Percentiles rank a stretch among this genome's conserved stretches.
phyloP scores from a whole-genome alignment of 192 early-diverging fungal species.

The Umbelopsis ramanniana region DNA sequence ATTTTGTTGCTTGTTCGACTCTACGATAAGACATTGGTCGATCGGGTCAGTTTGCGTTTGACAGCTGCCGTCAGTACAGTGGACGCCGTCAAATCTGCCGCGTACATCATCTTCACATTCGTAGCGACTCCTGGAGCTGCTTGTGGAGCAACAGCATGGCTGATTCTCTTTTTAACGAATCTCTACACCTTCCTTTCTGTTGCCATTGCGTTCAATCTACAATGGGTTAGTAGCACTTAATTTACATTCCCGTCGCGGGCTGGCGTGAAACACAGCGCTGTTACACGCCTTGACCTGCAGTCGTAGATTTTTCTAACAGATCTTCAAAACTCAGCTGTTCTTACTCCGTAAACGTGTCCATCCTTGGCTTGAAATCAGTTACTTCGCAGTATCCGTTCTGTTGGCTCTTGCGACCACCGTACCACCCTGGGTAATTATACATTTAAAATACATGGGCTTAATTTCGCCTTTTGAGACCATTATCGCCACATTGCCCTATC shows the following conservation, averaged over 20 bases:
- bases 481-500: neutral
- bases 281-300: no score
- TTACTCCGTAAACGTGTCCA: neutral
- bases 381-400: constrained; percentile 1
- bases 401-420: constrained; percentile 17
- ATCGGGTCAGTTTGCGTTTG: constrained; percentile 23
- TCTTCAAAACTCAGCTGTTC: constrained; percentile 13
- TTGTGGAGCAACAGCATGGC: constrained; percentile 22
- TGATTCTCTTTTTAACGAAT: constrained; percentile 26
- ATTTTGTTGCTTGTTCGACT: neutral
- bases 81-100: constrained; percentile 17
- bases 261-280: no score
- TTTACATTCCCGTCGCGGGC: no score
- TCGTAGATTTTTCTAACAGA: neutral
- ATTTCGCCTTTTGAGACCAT: neutral
- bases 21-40: constrained; percentile 11
- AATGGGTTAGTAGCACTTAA: constrained; percentile 18
- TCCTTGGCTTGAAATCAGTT: constrained; percentile 4
- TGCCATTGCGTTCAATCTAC: constrained; percentile 27
- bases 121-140: constrained; percentile 21
- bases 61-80: constrained; percentile 21
- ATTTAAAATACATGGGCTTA: no score
- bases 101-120: constrained; percentile 27
- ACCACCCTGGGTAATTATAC: constrained; percentile 20
- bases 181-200: constrained; percentile 25